Percentiles rank a stretch among this genome's conserved stretches.
These are phyloP conservation scores for Candida rishiriensis DNA, from an alignment of 805 yeast species.

Conservation along the genomic window DNA sequence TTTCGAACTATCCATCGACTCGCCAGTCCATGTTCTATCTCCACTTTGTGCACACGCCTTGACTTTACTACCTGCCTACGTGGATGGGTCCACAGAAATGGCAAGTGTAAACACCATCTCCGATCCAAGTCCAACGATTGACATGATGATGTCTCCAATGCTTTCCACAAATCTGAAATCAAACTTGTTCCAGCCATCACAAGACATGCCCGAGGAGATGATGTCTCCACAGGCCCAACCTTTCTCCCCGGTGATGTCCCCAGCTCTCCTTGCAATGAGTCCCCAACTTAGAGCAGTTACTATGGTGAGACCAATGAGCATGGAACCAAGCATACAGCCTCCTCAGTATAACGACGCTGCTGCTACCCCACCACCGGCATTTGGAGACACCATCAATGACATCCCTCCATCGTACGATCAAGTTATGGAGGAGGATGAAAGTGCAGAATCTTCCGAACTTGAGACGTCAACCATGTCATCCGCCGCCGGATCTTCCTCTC, in stretches of 20 bases:
- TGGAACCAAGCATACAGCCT: conserved; percentile 9
- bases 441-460: conserved; percentile 2
- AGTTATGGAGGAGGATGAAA: conserved; percentile 11
- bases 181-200: conserved; percentile 52
- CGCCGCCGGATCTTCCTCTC: conserved; percentile 16
- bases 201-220: conserved; percentile 37
- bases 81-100: conserved; percentile 10
- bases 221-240: conserved; percentile 67
- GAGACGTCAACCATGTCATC: conserved; percentile 1
- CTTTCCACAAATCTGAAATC: conserved; percentile 32
- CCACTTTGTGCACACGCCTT: conserved; percentile 77
- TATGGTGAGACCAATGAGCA: conserved; percentile 12
- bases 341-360: conserved; percentile 20
- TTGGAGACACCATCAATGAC: conserved; percentile 20
- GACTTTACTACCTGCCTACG: conserved; percentile 72
- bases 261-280: conserved; percentile 26
- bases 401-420: conserved; percentile 29
- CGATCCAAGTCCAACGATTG: conserved; percentile 15
- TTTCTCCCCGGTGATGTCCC: conserved; percentile 39
- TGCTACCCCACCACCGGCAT: conserved; percentile 28
- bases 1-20: conserved; percentile 90
- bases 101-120: conserved; percentile 5
- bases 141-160: conserved; percentile 24
- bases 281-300: conserved; percentile 23
- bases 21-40: conserved; percentile 83